A percentile compares a stretch with the other conserved stretches of the same genome.
phyloP scores from a whole-genome alignment of 148 eudicot genomes.

The Persicaria tinctoria region DNA sequence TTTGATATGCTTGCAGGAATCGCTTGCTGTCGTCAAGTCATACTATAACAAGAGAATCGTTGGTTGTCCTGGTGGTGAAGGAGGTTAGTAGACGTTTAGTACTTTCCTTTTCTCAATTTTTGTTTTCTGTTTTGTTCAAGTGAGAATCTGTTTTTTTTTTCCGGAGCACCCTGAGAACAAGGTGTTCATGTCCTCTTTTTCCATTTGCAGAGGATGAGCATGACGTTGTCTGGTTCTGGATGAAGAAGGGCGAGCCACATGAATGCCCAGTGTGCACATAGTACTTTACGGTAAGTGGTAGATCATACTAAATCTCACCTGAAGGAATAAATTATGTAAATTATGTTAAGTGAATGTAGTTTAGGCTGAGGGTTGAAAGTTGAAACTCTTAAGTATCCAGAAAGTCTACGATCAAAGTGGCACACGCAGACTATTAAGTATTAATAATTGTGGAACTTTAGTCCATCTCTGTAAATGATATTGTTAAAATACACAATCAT shows the following conservation, averaged over 20 bases:
- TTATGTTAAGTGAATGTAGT: neutral
- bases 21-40: slow-evolving; percentile 64
- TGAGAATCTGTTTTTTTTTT: too few relatives aligned
- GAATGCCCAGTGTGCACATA: slow-evolving; percentile 95
- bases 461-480: too few relatives aligned
- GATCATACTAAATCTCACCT: neutral
- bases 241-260: slow-evolving; percentile 71
- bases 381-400: too few relatives aligned
- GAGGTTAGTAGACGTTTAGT: slow-evolving; percentile 38
- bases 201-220: slow-evolving; percentile 79
- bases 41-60: slow-evolving; percentile 70
- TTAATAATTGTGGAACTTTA: too few relatives aligned
- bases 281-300: slow-evolving; percentile 56
- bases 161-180: too few relatives aligned
- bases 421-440: too few relatives aligned
- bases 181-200: neutral
- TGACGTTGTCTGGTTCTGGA: slow-evolving; percentile 96
- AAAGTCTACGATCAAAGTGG: too few relatives aligned
- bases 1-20: slow-evolving; percentile 46
- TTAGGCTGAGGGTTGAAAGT: neutral
- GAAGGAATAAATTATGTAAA: neutral
- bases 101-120: neutral
- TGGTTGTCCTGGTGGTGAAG: slow-evolving; percentile 93
- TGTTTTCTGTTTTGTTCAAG: neutral
- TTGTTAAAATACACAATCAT: too few relatives aligned